Base-by-base conservation (phyloP, 495 filamentous ascomycete genomes). In the Lentithecium fluviatile region DNA sequence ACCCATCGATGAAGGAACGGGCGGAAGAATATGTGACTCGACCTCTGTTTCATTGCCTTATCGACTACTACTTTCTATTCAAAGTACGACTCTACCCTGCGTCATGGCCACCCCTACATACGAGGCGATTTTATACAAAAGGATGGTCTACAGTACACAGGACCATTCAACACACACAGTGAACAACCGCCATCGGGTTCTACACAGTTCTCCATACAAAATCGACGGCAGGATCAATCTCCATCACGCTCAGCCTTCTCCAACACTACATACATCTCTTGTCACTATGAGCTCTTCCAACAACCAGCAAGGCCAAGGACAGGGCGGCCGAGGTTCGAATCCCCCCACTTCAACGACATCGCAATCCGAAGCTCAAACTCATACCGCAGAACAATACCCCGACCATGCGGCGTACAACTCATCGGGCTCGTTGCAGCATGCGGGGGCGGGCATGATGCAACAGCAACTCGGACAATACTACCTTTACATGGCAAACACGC, bases 381-480 rank as follows among this genome's bases (percentile, higher is more conserved):
- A 21, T 50, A 23, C 26, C 23, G 34, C 32, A n/a, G 56, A 60
- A 36, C 47, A 49, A 32, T 58, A 52, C 24, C 56, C 56, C 8
- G 25, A 37, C 21, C 40, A 56, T 26, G 53, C 36, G 5, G 17
- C 40, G 6, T 46, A 51, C 17, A 45, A 43, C 7, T 13, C 23
- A 17, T 34, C 32, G 2, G 12, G 42, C 26, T 60, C 56, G 17
- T 17, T 60, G 34, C 56, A 52, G 8, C 26, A 15, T 34, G 32
- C 37, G 19, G 56, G 56, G 15, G 5, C 56, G 8, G 34, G 20
- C n/a, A 10, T 46, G 6, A 46, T 52, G 5, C 49, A 37, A 0
- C 47, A 60, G 24, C 56, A 60, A 46, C 46, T 60, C 13, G 56
- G 56, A 15, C 48, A 38, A n/a, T 60, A 60, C 56, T 60, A 60